These are phyloP conservation scores for Suillus tomentosus DNA, from an alignment of 768 basidiomycete species.

Conservation along the genomic window DNA sequence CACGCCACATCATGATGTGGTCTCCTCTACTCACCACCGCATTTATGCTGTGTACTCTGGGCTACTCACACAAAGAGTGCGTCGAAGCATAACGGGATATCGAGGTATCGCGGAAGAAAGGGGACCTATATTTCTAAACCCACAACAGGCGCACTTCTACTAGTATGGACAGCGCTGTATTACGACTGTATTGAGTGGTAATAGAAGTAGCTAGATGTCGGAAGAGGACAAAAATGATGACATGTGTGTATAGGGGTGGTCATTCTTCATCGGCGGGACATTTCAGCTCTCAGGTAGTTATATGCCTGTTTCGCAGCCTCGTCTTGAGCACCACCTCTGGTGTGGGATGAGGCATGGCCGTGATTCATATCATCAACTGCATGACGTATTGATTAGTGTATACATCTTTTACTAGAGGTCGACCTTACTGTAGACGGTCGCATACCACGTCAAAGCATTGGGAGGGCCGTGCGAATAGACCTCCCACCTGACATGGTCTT, in stretches of 20 bases:
- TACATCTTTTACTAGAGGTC: too few species aligned
- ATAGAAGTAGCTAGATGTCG: background rate
- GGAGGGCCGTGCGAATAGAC: background rate
- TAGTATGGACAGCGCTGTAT: background rate
- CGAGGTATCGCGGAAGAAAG: background rate
- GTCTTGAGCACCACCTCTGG: background rate
- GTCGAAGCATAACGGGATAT: background rate
- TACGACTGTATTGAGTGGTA: background rate
- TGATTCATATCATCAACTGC: background rate
- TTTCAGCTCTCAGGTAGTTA: fast-evolving
- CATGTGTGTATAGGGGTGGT: background rate
- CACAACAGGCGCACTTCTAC: background rate
- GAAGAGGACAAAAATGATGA: background rate
- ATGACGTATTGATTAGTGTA: background rate
- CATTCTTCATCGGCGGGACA: background rate
- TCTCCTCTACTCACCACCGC: background rate
- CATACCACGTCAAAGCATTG: background rate
- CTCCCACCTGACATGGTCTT: background rate
- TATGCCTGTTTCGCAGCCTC: background rate
- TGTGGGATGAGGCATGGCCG: background rate
- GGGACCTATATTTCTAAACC: background rate
- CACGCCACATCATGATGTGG: background rate
- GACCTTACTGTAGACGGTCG: background rate
- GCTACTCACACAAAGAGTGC: background rate
- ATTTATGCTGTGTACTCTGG: background rate